Conservation (phyloP, 2,329 filamentous ascomycete species). For the Pseudogymnoascus verrucosus region DNA sequence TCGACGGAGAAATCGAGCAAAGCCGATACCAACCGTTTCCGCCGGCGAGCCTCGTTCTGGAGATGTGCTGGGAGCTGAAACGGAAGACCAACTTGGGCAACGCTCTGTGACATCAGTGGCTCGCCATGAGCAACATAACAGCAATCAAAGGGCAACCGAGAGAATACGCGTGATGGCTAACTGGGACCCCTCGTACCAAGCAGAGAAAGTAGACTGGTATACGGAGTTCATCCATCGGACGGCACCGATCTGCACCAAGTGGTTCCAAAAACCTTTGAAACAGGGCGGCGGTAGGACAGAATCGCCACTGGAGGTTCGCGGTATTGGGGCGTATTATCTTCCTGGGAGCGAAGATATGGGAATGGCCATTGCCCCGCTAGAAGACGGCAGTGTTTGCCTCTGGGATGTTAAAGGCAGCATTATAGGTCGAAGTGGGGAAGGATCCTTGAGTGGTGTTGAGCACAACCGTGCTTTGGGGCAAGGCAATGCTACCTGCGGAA, state of each 20-base stretch:
- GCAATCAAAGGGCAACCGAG: slow-evolving; percentile 28
- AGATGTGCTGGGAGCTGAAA: slow-evolving; percentile 23
- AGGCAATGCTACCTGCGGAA: slow-evolving; percentile 44
- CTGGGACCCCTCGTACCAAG: slow-evolving; percentile 73
- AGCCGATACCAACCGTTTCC: slow-evolving; percentile 31
- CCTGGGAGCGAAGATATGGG: slow-evolving; percentile 44
- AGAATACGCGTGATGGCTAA: slow-evolving; percentile 57
- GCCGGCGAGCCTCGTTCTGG: slow-evolving; percentile 34
- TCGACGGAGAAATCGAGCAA: slow-evolving; percentile 38
- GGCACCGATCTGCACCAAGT: slow-evolving; percentile 64
- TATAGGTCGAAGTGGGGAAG: slow-evolving; percentile 55
- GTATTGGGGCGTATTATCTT: slow-evolving; percentile 59
- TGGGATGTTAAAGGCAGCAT: slow-evolving; percentile 72
- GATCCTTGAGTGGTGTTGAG: slow-evolving; percentile 55
- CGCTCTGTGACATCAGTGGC: slow-evolving; percentile 19
- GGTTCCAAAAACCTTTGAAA: slow-evolving; percentile 59
- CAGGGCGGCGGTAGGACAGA: slow-evolving; percentile 32
- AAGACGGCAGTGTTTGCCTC: slow-evolving; percentile 79
- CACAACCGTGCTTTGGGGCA: slow-evolving; percentile 23
- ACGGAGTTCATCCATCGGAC: slow-evolving; percentile 80
- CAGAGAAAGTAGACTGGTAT: slow-evolving; percentile 74
- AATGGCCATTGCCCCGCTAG: slow-evolving; percentile 66
- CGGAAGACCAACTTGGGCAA: slow-evolving; percentile 22
- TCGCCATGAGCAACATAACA: slow-evolving; percentile 9
- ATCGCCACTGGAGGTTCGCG: slow-evolving; percentile 58